A percentile compares a stretch with the other conserved stretches of the same genome.
These are phyloP conservation scores for Tetrahymena elliotti DNA, from an alignment of 73 alveolate genomes.

Conservation along the genomic window DNA sequence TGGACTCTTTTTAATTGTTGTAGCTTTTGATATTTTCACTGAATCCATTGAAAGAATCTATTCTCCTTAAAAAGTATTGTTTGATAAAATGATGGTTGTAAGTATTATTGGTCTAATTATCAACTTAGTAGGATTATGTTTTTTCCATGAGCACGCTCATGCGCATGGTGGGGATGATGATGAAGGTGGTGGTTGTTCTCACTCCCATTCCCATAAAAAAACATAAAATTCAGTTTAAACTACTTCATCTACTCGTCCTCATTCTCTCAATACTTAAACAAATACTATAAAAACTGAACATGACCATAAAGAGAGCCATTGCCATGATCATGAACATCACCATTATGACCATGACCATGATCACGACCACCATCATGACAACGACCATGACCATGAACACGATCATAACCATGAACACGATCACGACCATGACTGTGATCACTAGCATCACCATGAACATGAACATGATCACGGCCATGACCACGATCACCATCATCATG, in stretches of 20 bases:
- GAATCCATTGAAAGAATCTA: conserved; percentile 91
- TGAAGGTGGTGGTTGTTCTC: conserved; percentile 18
- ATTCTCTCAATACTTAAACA: not conserved
- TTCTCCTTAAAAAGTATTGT: conserved; percentile 79
- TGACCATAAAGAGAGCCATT: not conserved
- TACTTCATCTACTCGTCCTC: not conserved
- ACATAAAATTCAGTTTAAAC: not conserved
- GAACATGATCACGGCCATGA: conserved; percentile 30
- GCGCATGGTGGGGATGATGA: conserved; percentile 55
- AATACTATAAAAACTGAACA: not conserved
- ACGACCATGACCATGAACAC: conserved; percentile 7
- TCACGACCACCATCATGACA: conserved; percentile 8
- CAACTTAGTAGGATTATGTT: conserved; percentile 84
- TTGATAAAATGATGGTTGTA: conserved; percentile 80
- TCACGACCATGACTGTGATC: conserved; percentile 44
- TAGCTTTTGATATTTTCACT: conserved; percentile 80
- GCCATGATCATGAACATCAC: conserved; percentile 4
- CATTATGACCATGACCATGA: conserved; percentile 55
- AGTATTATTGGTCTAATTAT: conserved; percentile 91
- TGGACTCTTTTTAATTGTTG: conserved; percentile 86
- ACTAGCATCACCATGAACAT: conserved; percentile 12
- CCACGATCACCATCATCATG: conserved; percentile 37
- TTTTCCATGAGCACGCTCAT: conserved; percentile 89
- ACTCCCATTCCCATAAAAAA: conserved; percentile 13
- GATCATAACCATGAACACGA: conserved; percentile 82